A percentile compares a stretch with the other conserved stretches of the same genome.
Evolutionary conservation across 352 stramenopile genomes (phyloP).

Genomic region (Pythium phragmitis): DNA sequence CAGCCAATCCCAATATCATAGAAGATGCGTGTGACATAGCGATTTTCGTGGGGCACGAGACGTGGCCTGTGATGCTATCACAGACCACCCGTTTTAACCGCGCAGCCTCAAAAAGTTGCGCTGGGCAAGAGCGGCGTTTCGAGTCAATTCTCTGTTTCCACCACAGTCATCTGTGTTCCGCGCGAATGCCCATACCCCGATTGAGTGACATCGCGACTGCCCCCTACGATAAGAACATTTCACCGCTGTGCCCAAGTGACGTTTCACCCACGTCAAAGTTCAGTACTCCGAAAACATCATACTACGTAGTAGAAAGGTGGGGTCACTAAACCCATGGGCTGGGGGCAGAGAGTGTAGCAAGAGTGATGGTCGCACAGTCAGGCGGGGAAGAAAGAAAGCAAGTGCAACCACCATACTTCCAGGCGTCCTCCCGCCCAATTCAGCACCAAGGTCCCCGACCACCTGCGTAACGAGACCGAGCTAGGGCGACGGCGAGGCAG

Average conservation of each 20-base stretch:
- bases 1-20: conserved; percentile 16
- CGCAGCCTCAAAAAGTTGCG: too few relatives aligned
- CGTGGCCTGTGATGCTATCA: too few relatives aligned
- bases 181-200: neutral
- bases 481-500: neutral
- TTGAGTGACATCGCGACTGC: neutral
- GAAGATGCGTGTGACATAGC: neutral
- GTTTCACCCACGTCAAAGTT: neutral
- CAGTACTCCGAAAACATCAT: too few relatives aligned
- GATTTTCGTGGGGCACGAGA: neutral
- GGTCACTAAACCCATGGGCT: neutral
- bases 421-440: neutral
- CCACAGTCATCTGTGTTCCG: neutral
- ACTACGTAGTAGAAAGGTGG: too few relatives aligned
- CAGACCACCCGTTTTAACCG: too few relatives aligned
- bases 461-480: neutral
- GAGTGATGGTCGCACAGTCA: conserved; percentile 25
- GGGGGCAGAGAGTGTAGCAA: conserved; percentile 5
- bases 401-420: conserved; percentile 17
- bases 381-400: conserved; percentile 15
- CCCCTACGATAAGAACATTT: neutral
- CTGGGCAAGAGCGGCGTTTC: neutral
- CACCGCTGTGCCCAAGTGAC: neutral
- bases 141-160: neutral
- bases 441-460: neutral